Base-by-base conservation (phyloP, 2,329 filamentous ascomycete genomes). In the Beauveria sp. region DNA sequence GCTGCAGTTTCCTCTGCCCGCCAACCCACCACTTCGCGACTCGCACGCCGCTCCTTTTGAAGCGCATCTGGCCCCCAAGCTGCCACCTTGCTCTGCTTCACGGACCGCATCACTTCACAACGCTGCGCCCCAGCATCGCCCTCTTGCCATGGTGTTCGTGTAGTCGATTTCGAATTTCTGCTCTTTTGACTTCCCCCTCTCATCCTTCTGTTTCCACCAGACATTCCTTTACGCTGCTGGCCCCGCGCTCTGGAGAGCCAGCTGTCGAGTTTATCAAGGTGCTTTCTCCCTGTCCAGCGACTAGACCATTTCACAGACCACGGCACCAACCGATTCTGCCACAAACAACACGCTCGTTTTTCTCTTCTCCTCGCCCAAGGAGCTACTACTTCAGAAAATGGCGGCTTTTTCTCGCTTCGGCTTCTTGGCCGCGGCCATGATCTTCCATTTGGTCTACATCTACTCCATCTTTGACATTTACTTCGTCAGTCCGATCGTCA, bases 381-480 rank as follows among this genome's bases (percentile, higher is more conserved):
- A 14, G 14, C 34, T 16, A 6, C 5, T 14, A 38, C 34, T 16
- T 12, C 12, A 6, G 34, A 67, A 54, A 67, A 87, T 87, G 84
- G 81, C 81, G 64, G 72, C 77, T 63, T 76, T 81, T 67, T 78
- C 77, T 67, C 91, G 93, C 72, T 84, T 90, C 71, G 88, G 87
- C 72, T 98, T 99, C 73, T 77, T 98, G 74, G 87, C 88, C 72
- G 85, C 96, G 72, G 95, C 95, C 68, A 84, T 97, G 71, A 78
- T 93, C 64, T 99, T 99, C 73, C 96, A 99, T 76, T 74, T 98
- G 59, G 85, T 96, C 66, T 99, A 99, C 74, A 88, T 96, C 61
- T 90, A 88, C 72, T 96, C 92, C 63, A 98, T 98, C 70, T 99
- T 99, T 77, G 93, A 97, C 74, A 95, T 98, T 66, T 98, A 99